phyloP scores from a whole-genome alignment of 148 eudicot genomes.

The Rhododendron ferrugineum region DNA sequence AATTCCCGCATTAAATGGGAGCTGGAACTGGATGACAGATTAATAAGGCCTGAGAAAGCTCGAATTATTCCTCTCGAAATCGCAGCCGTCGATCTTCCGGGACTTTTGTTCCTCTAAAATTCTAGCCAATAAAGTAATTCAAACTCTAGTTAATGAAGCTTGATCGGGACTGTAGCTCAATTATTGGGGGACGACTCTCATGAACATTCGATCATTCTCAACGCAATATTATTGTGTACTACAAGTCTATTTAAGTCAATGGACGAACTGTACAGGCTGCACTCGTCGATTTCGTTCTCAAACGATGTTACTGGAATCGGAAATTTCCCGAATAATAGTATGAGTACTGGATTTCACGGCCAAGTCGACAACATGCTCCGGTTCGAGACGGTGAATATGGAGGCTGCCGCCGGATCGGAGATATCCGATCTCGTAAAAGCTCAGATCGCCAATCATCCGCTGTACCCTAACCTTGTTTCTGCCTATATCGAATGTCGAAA shows the following conservation, averaged over 20 bases:
- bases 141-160: background rate
- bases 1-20: background rate
- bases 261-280: conserved; percentile 32
- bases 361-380: background rate
- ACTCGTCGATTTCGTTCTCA: conserved; percentile 26
- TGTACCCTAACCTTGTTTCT: conserved; percentile 36
- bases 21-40: background rate
- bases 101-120: background rate
- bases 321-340: background rate
- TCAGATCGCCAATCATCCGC: conserved; percentile 46
- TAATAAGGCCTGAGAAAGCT: background rate
- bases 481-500: conserved; percentile 36
- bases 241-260: background rate
- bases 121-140: background rate
- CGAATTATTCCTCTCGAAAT: background rate
- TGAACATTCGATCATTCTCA: background rate
- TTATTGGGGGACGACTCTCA: background rate
- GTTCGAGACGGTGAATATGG: conserved; percentile 5
- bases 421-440: conserved; percentile 35
- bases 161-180: background rate
- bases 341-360: background rate
- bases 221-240: too few relatives aligned
- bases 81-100: background rate
- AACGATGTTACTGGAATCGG: conserved; percentile 2
- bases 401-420: conserved; percentile 12